phyloP scores from a whole-genome alignment of 2,329 filamentous ascomycete genomes.

The Talaromyces sp. region DNA sequence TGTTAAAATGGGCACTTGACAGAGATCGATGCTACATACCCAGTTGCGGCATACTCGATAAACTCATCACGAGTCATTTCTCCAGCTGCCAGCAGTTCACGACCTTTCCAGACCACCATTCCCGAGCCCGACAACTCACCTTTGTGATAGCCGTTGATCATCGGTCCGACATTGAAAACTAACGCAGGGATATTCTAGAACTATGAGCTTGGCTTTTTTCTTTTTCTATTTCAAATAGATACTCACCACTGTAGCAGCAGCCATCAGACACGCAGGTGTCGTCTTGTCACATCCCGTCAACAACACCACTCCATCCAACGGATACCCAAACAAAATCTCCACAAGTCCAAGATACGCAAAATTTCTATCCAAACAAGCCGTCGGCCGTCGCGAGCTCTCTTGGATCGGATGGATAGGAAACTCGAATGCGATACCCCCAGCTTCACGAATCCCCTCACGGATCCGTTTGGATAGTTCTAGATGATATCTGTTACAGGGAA shows the following conservation, averaged over 20 bases:
- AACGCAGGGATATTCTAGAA: slow-evolving; percentile 50
- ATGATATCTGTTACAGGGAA: slow-evolving; percentile 52
- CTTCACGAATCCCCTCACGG: slow-evolving; percentile 49
- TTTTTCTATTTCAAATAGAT: neutral
- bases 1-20: neutral
- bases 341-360: slow-evolving; percentile 49
- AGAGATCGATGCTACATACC: slow-evolving; percentile 28
- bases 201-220: neutral
- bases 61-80: slow-evolving; percentile 46
- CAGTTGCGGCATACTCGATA: slow-evolving; percentile 46
- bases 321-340: slow-evolving; percentile 49
- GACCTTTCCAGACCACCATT: slow-evolving; percentile 49
- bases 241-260: slow-evolving; percentile 49
- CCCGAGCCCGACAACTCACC: slow-evolving; percentile 46
- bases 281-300: slow-evolving; percentile 55
- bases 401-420: slow-evolving; percentile 55
- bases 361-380: slow-evolving; percentile 51
- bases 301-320: slow-evolving; percentile 51
- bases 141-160: slow-evolving; percentile 50
- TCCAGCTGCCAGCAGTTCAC: slow-evolving; percentile 48
- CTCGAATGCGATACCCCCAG: slow-evolving; percentile 51
- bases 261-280: slow-evolving; percentile 52
- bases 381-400: slow-evolving; percentile 48
- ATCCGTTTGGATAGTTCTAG: slow-evolving; percentile 50
- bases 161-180: slow-evolving; percentile 53